Conservation (phyloP, 805 yeast genomes). For the Metschnikowia lochheadii region DNA sequence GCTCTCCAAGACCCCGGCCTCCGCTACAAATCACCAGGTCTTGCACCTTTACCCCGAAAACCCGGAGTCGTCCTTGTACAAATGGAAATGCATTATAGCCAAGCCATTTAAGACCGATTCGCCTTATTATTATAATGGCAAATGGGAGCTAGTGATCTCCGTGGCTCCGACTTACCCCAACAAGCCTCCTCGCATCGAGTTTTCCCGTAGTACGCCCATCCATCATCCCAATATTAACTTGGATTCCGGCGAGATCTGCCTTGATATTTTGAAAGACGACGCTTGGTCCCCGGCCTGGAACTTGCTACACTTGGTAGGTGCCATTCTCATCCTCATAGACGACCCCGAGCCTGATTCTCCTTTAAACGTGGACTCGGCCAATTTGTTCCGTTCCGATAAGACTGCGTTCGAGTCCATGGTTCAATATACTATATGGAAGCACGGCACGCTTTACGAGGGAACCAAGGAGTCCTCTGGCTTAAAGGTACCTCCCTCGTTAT, state of each 20-base stretch:
- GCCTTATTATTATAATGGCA: slow-evolving; percentile 47
- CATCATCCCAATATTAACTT: slow-evolving; percentile 39
- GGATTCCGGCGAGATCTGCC: slow-evolving; percentile 63
- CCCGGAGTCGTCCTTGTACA: slow-evolving; percentile 11
- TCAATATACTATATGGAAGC: slow-evolving; percentile 40
- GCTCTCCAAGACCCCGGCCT: slow-evolving; percentile 27
- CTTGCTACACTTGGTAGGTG: slow-evolving; percentile 49
- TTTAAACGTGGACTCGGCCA: slow-evolving; percentile 65
- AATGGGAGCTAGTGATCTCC: slow-evolving; percentile 46
- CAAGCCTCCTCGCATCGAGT: slow-evolving; percentile 53
- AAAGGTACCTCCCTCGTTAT: slow-evolving; percentile 3
- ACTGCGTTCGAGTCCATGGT: slow-evolving; percentile 37
- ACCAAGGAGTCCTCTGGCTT: slow-evolving; percentile 8
- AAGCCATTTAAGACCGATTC: slow-evolving; percentile 37
- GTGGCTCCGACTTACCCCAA: slow-evolving; percentile 52
- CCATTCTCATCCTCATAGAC: slow-evolving; percentile 52
- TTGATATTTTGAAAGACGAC: slow-evolving; percentile 54
- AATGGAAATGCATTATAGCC: slow-evolving; percentile 16
- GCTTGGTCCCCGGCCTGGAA: slow-evolving; percentile 79
- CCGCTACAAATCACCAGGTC: slow-evolving; percentile 33
- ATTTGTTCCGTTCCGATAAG: slow-evolving; percentile 45
- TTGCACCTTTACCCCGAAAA: slow-evolving; percentile 40
- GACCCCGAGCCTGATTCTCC: slow-evolving; percentile 74
- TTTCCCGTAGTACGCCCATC: slow-evolving; percentile 39
- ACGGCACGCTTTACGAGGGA: slow-evolving; percentile 24